Evolutionary conservation across 2,329 filamentous ascomycete species (phyloP), one percentile per base, ranked within the genome.

Genomic region (Drechslera avenae): DNA sequence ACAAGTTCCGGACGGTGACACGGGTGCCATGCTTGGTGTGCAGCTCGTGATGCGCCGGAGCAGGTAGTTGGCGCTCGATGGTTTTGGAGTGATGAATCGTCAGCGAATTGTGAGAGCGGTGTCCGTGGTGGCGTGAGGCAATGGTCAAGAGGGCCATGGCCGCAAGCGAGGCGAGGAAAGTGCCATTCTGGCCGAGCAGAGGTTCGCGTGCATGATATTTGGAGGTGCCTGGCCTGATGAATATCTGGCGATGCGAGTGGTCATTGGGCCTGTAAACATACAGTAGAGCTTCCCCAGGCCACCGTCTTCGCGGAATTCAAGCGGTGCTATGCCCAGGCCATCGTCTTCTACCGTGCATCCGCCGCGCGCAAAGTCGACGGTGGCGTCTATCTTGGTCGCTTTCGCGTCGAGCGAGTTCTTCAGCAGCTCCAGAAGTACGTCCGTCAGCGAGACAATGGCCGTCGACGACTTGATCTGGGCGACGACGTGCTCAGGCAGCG

Each of bases 381-480:
- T 82, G 46, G 96, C 78, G 45, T 83, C 83, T 55, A 97, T 75
- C 47, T 81, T 88, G 28, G 79, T 81, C 13, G 92, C 87, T 37
- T 78, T 76, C 3, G 91, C 90, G 76, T 99, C 94, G 10, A 99
- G 79, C 0, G 91, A 85, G 71, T 99, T 99, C 69, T 88, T 85
- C 19, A 95, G 63, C 8, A 97, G 80, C 37, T 88, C 89, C 47
- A 85, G 78, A 12, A 90, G 77, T 4, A 89, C 91, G 19, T 77
- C 82, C 61, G 87, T 87, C 26, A 97, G 78, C 36, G 86, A 88
- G 1, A 86, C 88, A 61, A 97, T 87, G 47, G 83, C 79, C n/a
- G 85, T 85, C 0, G 93, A 95, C 0, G 93, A 96, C 68, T 87
- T 89, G 75, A 99, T 87, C 70, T 91, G 90, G 39, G 87, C 84